A percentile compares a stretch with the other conserved stretches of the same genome.
These are phyloP conservation scores for Mayamaea pseudoterrestris DNA, from an alignment of 108 stramenopile genomes.

Conservation along the genomic window DNA sequence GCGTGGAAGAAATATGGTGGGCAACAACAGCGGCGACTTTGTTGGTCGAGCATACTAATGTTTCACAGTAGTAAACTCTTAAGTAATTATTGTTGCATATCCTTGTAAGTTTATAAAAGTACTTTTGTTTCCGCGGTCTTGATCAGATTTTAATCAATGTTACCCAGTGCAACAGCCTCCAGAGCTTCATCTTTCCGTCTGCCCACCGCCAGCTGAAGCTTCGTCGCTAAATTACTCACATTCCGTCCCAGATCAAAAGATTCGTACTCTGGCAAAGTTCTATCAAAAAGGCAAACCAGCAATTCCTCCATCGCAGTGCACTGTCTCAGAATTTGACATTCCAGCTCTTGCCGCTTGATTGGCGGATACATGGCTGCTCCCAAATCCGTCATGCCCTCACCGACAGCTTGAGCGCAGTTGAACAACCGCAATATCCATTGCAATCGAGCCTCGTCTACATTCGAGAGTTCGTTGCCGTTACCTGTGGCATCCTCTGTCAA, in stretches of 20 bases:
- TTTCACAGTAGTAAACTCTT: background rate
- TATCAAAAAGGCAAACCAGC: background rate
- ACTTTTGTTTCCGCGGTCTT: background rate
- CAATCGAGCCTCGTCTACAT: conserved; percentile 16
- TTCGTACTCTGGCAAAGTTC: background rate
- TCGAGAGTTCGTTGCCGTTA: background rate
- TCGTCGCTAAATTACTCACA: conserved; percentile 1
- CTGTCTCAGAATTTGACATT: conserved; percentile 7
- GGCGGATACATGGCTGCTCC: conserved; percentile 71
- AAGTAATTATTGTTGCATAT: background rate
- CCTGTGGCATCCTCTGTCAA: conserved; percentile 2
- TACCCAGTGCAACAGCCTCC: conserved; percentile 1
- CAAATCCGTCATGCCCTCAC: conserved; percentile 70
- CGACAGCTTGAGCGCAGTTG: conserved; percentile 39
- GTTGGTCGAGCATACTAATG: background rate
- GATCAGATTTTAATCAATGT: too few species aligned
- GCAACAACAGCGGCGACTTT: conserved; percentile 22
- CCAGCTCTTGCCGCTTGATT: conserved; percentile 12
- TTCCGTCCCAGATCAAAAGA: background rate
- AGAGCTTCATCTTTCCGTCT: conserved; percentile 5
- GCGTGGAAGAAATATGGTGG: conserved; percentile 67
- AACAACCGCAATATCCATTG: conserved; percentile 32
- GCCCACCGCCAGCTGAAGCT: background rate
- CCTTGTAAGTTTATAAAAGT: background rate
- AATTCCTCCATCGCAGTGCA: background rate